These are phyloP conservation scores for Nelumbo lutea DNA, from an alignment of 164 flowering plant genomes.

Conservation along the genomic window DNA sequence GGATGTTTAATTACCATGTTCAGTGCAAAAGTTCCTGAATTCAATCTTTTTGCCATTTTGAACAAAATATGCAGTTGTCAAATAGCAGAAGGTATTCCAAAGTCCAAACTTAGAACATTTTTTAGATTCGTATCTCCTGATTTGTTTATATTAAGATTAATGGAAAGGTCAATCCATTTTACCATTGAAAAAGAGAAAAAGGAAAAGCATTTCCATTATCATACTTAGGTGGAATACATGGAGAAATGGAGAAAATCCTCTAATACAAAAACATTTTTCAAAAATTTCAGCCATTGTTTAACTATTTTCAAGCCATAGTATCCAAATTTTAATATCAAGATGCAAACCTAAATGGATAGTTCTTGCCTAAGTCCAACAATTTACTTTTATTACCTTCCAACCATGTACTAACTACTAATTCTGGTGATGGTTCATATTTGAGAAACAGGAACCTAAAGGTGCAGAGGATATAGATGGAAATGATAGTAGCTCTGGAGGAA, in stretches of 20 bases:
- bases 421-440: constrained; percentile 7
- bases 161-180: neutral
- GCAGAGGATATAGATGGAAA: constrained; percentile 5
- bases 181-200: neutral
- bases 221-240: neutral
- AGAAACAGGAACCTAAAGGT: constrained; percentile 22
- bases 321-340: neutral
- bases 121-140: neutral
- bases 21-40: neutral
- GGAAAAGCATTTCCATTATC: neutral
- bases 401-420: neutral
- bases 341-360: neutral
- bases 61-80: neutral
- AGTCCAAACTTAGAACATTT: neutral
- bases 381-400: neutral
- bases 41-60: neutral
- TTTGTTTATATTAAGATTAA: neutral
- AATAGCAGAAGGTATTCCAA: neutral
- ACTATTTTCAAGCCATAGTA: neutral
- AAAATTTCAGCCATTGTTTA: neutral
- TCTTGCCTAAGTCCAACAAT: neutral
- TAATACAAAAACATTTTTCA: neutral
- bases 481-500: constrained; percentile 14
- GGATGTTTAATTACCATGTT: neutral
- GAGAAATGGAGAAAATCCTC: neutral